These are phyloP conservation scores for Erythrophleum ivorense DNA, from an alignment of 331 rosid genomes.

Conservation along the genomic window DNA sequence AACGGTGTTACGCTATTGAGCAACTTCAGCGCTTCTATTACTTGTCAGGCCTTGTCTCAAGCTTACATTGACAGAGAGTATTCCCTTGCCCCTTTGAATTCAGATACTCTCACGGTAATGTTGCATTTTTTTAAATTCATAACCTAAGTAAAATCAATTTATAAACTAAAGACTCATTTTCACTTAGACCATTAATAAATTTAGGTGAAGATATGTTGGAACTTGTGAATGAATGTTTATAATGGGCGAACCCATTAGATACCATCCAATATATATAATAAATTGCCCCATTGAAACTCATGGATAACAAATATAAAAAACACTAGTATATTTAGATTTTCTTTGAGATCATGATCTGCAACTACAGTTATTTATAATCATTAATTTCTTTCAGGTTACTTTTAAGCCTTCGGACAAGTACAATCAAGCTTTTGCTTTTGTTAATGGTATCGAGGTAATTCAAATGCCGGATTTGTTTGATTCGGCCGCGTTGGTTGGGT, in stretches of 20 bases:
- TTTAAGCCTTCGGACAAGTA: conserved; percentile 61
- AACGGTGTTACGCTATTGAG: conserved; percentile 58
- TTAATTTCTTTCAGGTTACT: conserved; percentile 32
- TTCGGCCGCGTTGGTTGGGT: conserved; percentile 52
- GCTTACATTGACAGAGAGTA: conserved; percentile 72
- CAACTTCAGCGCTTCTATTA: conserved; percentile 73
- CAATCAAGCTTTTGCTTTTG: conserved; percentile 61
- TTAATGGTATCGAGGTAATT: conserved; percentile 71
- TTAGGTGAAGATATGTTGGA: too few species aligned
- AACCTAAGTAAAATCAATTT: not conserved
- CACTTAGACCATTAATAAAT: too few species aligned
- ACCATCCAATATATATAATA: too few species aligned
- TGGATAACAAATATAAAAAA: too few species aligned
- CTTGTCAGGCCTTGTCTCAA: conserved; percentile 76
- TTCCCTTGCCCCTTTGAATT: conserved; percentile 54
- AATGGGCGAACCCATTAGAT: too few species aligned
- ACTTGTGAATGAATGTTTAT: too few species aligned
- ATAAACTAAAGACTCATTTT: too few species aligned
- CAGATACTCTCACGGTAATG: conserved; percentile 42
- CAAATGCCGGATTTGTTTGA: conserved; percentile 58
- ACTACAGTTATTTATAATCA: not conserved
- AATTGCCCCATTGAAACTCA: too few species aligned
- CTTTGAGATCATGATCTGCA: not conserved
- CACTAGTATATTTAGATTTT: not conserved
- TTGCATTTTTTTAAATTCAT: not conserved